Conservation (phyloP, 1,139 yeast genomes). For the Arxiozyma heterogenica region DNA sequence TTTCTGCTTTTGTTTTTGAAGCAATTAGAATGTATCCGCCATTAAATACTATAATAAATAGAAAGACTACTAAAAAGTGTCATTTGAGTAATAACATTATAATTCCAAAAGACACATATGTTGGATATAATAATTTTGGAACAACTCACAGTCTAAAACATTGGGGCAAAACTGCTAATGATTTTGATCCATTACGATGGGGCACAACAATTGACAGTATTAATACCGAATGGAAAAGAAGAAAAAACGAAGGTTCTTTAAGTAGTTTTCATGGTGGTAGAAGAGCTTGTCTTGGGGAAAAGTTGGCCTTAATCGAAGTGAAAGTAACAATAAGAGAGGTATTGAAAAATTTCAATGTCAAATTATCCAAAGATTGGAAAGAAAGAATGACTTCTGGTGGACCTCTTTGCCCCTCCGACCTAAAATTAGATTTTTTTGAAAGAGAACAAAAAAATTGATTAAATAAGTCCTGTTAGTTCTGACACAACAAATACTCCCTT, state of each 20-base stretch:
- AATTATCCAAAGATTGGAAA: conserved; percentile 39
- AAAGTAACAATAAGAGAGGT: conserved; percentile 36
- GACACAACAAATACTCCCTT: background rate
- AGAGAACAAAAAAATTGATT: background rate
- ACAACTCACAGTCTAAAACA: conserved; percentile 42
- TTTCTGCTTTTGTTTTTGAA: conserved; percentile 41
- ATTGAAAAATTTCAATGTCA: conserved; percentile 33
- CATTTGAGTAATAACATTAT: conserved; percentile 36
- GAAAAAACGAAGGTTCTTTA: conserved; percentile 40
- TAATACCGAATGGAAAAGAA: conserved; percentile 33
- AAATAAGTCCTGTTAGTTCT: background rate
- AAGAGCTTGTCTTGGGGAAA: conserved; percentile 56
- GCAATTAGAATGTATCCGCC: conserved; percentile 50
- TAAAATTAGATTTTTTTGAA: conserved; percentile 19
- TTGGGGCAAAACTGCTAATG: conserved; percentile 46
- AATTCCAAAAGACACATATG: conserved; percentile 47
- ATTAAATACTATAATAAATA: conserved; percentile 47
- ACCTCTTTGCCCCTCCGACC: conserved; percentile 33
- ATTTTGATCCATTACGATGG: conserved; percentile 52
- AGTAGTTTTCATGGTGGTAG: conserved; percentile 56
- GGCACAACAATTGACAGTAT: conserved; percentile 37
- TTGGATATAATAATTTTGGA: conserved; percentile 51
- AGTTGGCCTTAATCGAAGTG: conserved; percentile 43
- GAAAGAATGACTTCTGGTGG: conserved; percentile 45
- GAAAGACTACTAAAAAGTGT: conserved; percentile 36